Conservation (phyloP, 2,329 filamentous ascomycete species). For the Hypoxylon sp. region DNA sequence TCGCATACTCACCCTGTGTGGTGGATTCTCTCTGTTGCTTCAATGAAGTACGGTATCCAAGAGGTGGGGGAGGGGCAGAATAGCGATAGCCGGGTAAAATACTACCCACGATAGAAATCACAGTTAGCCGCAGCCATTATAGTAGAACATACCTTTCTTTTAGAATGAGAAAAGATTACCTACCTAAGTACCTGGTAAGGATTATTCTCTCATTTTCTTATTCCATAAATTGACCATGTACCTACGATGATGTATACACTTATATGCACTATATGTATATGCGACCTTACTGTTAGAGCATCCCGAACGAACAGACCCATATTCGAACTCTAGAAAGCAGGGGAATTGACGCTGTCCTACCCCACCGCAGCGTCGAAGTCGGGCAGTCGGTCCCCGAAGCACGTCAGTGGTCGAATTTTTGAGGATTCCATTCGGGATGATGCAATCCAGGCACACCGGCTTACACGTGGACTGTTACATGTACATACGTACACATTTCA, state of each 20-base stretch:
- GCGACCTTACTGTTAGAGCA: background rate
- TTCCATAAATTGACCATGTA: background rate
- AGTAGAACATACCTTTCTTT: background rate
- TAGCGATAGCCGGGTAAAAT: conserved; percentile 9
- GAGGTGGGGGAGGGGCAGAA: conserved; percentile 8
- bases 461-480: background rate
- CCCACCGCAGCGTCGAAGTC: conserved; percentile 25
- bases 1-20: background rate
- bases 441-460: conserved; percentile 25
- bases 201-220: background rate
- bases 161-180: no score
- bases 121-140: no score
- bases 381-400: conserved; percentile 34
- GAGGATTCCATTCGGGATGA: conserved; percentile 10
- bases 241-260: background rate
- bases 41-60: background rate
- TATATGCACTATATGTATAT: background rate
- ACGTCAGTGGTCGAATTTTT: conserved; percentile 29
- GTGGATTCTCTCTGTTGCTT: background rate
- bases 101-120: background rate
- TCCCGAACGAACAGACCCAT: background rate
- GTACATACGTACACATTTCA: no score
- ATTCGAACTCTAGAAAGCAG: background rate
- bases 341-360: conserved; percentile 4
- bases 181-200: no score